Conservation (phyloP, 2,329 filamentous ascomycete species). For the Helminthosporium solani region DNA sequence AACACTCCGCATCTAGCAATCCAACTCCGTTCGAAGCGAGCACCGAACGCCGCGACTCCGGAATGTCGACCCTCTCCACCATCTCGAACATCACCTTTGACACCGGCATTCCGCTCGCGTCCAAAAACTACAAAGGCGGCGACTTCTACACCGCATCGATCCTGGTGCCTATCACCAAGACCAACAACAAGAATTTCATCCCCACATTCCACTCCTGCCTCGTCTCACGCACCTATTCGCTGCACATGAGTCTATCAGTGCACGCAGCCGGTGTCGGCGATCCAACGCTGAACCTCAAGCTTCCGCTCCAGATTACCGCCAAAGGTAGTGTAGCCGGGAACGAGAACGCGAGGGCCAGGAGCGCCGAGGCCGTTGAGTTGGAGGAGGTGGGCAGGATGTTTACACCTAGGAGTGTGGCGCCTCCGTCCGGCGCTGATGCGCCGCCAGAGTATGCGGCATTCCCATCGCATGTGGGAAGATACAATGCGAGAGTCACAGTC, state of each 20-base stretch:
- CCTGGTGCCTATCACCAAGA: constrained; percentile 63
- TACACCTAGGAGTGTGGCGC: constrained; percentile 31
- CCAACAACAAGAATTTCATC: constrained; percentile 61
- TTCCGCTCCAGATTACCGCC: constrained; percentile 49
- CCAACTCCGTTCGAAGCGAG: constrained; percentile 18
- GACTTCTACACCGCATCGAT: constrained; percentile 63
- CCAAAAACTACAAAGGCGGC: constrained; percentile 46
- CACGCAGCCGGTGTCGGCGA: constrained; percentile 44
- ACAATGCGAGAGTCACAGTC: constrained; percentile 7
- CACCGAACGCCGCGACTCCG: constrained; percentile 45
- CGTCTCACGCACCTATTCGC: constrained; percentile 61
- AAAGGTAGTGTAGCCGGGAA: constrained; percentile 38
- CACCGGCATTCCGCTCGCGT: constrained; percentile 35
- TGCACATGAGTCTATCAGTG: constrained; percentile 60
- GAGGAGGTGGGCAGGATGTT: constrained; percentile 38
- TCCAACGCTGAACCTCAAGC: constrained; percentile 41
- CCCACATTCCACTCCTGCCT: constrained; percentile 72
- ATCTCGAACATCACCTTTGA: constrained; percentile 20
- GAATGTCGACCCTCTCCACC: constrained; percentile 38
- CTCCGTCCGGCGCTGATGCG: constrained; percentile 11
- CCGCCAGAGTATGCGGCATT: constrained; percentile 32
- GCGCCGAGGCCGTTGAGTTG: constrained; percentile 27
- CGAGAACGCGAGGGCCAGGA: constrained; percentile 34
- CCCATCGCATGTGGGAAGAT: constrained; percentile 6
- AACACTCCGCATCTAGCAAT: constrained; percentile 43